Base-by-base conservation (phyloP, 257 asterid species). In the Gentiana straminea region DNA sequence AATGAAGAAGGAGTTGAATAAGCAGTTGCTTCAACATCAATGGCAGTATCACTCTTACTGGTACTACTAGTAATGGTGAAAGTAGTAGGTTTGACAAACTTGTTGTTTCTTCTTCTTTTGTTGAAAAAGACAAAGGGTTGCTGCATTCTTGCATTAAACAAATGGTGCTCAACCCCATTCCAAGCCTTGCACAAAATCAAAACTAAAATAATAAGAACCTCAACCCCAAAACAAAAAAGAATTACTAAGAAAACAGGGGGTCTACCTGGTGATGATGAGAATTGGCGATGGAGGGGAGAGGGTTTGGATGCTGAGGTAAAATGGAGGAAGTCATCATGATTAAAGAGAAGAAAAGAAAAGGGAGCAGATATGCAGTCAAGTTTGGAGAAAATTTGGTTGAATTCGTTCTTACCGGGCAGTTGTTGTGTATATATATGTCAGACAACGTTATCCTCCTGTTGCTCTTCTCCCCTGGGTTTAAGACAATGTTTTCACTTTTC, bases 1-100 rank as follows among this genome's bases (percentile, higher is more conserved):
- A 81, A 80, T 3, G 74, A 41, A 50, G 81, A 73, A 68, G 82
- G 60, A 45, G 81, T 54, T 13, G 73, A 53, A 65, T 78, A 50
- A 33, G 76, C 66, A 7, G 60, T 11, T 49, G 35, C 15, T n/a
- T 59, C 55, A 44, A 57, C 54, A 41, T 41, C 46, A 41, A 41
- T 41, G 8, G 7, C 9, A 41, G 11, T 41, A 41, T 10, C 46
- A n/a, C 52, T 49, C 47, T 69, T 75, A 32, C 65, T 84, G 57
- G 59, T 64, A 39, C 76, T 62, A 64, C 64, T 61, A 64, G 73
- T 38, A 49, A 76, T 67, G 37, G 72, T 63, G 56, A 48, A 52
- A 60, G 69, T 46, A 51, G 74, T 46, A 53, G 70, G 43, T 68
- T 70, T 68, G 33, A 52, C 55, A 34, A 72, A 43, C 61, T 46